These are phyloP conservation scores for Globisporangium solare DNA, from an alignment of 352 stramenopile genomes.

Conservation along the genomic window DNA sequence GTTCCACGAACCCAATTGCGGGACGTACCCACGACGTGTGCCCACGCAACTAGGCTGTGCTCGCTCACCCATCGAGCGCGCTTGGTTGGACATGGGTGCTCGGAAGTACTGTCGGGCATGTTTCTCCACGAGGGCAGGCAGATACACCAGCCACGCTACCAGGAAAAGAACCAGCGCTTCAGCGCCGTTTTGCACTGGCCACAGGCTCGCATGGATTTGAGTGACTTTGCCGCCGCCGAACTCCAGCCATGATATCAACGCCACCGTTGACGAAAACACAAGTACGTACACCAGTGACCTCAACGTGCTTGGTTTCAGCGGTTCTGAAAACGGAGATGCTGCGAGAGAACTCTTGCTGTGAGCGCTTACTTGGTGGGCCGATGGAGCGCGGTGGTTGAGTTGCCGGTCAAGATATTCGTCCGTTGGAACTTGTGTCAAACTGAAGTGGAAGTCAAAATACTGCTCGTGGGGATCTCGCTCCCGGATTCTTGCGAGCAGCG, in stretches of 20 bases:
- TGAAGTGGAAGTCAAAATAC: conserved; percentile 22
- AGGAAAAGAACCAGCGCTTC: conserved; percentile 8
- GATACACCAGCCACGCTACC: not conserved
- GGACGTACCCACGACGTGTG: not conserved
- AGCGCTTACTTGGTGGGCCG: no score
- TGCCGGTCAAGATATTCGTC: not conserved
- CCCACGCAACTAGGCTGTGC: not conserved
- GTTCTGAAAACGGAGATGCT: not conserved
- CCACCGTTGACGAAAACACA: not conserved
- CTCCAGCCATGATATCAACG: conserved; percentile 9
- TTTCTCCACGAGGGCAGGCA: conserved; percentile 4
- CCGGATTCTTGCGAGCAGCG: conserved; percentile 11
- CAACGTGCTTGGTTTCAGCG: not conserved
- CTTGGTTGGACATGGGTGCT: not conserved
- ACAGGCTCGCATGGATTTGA: conserved; percentile 5
- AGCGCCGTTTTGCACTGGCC: conserved; percentile 20
- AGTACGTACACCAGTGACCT: not conserved
- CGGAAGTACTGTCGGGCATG: not conserved
- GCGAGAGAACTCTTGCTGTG: not conserved
- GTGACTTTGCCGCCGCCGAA: conserved; percentile 18
- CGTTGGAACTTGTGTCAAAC: conserved; percentile 14
- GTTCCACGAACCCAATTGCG: not conserved
- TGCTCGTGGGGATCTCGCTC: conserved; percentile 13
- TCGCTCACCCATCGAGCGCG: not conserved
- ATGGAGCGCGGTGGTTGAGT: not conserved